These are phyloP conservation scores for Nemania sp. DNA, from an alignment of 2,329 filamentous ascomycete genomes.

Conservation along the genomic window DNA sequence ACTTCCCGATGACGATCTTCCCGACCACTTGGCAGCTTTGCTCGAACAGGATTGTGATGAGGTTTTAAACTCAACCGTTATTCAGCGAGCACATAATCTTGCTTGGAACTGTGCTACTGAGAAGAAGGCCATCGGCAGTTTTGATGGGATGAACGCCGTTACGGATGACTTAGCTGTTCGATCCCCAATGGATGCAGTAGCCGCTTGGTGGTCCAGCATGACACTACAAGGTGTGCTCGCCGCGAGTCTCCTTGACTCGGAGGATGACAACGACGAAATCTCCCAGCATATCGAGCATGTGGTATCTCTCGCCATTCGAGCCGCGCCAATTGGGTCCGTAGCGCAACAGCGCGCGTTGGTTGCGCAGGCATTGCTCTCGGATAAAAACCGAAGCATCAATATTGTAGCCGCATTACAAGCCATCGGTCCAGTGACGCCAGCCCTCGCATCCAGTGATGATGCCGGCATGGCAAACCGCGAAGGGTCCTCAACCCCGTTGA, in stretches of 20 bases:
- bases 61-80: constrained; percentile 74
- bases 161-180: constrained; percentile 84
- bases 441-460: constrained; percentile 36
- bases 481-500: constrained; percentile 44
- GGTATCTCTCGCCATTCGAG: constrained; percentile 69
- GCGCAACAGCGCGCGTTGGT: constrained; percentile 65
- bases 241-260: constrained; percentile 60
- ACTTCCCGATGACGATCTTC: constrained; percentile 67
- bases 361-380: constrained; percentile 59
- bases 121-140: constrained; percentile 62
- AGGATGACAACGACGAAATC: constrained; percentile 48
- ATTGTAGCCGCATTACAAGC: constrained; percentile 61
- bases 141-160: constrained; percentile 78
- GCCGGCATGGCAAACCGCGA: constrained; percentile 12
- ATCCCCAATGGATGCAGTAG: constrained; percentile 85
- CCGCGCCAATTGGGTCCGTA: constrained; percentile 77
- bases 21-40: constrained; percentile 74
- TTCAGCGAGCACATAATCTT: constrained; percentile 85
- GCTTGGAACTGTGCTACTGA: constrained; percentile 83
- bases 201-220: constrained; percentile 85
- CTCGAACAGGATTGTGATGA: constrained; percentile 80
- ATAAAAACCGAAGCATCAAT: constrained; percentile 57
- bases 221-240: constrained; percentile 71
- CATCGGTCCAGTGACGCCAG: constrained; percentile 48
- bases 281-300: constrained; percentile 46